Evolutionary conservation across 2,329 filamentous ascomycete genomes (phyloP).

Genomic region (Coniella lustricola): DNA sequence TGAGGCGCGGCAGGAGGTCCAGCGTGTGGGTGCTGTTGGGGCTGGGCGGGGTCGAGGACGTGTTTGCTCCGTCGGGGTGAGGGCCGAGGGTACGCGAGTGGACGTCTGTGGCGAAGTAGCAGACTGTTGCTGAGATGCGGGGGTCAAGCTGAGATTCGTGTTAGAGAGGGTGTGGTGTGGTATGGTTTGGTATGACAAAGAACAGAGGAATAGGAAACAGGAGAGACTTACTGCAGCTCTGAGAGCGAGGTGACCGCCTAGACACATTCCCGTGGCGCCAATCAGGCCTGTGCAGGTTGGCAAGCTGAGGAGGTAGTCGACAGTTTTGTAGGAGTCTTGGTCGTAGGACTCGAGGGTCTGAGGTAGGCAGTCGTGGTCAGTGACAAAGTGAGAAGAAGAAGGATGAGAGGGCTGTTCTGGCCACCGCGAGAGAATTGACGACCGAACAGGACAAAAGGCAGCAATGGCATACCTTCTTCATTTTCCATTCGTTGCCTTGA

Average conservation of each 20-base stretch:
- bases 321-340: conserved; percentile 61
- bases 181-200: not conserved
- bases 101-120: conserved; percentile 91
- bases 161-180: conserved; percentile 5
- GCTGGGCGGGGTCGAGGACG: conserved; percentile 28
- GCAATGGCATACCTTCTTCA: conserved; percentile 54
- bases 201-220: not conserved
- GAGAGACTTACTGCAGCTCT: conserved; percentile 43
- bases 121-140: conserved; percentile 68
- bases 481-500: conserved; percentile 78
- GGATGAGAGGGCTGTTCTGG: not conserved
- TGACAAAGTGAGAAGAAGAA: not conserved
- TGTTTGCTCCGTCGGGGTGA: conserved; percentile 37
- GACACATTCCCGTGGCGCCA: conserved; percentile 82
- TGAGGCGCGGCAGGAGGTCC: conserved; percentile 17
- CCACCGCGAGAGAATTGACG: not conserved
- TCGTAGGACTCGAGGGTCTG: conserved; percentile 85
- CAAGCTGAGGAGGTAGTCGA: conserved; percentile 64
- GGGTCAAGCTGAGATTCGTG: conserved; percentile 52
- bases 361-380: not conserved
- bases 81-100: conserved; percentile 72
- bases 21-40: conserved; percentile 21
- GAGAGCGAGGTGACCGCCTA: conserved; percentile 77
- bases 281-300: conserved; percentile 76
- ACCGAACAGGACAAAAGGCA: not conserved